These are phyloP conservation scores for Spergularia bocconei DNA, from an alignment of 148 eudicot species.

Conservation along the genomic window DNA sequence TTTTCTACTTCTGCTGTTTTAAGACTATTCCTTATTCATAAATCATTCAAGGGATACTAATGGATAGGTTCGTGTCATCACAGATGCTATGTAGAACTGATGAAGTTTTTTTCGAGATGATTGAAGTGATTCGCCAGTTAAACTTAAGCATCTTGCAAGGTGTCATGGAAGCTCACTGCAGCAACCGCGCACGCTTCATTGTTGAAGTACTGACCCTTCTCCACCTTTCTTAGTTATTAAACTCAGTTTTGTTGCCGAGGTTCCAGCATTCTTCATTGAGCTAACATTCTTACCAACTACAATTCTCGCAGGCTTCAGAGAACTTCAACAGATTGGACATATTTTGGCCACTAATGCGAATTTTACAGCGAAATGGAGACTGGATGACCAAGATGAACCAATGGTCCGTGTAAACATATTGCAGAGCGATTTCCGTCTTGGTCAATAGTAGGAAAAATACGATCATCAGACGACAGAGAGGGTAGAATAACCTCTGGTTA, in stretches of 20 bases:
- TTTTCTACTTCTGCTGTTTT: too few species aligned
- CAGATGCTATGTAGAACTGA: conserved; percentile 73
- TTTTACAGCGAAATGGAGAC: conserved; percentile 42
- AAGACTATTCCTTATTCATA: too few species aligned
- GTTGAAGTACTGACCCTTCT: conserved; percentile 53
- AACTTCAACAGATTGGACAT: conserved; percentile 69
- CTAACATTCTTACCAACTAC: neutral
- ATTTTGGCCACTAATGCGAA: conserved; percentile 84
- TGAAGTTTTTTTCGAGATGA: conserved; percentile 67
- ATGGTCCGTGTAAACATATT: conserved; percentile 7
- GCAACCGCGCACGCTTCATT: conserved; percentile 61
- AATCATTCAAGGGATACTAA: neutral
- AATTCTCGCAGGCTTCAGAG: conserved; percentile 44
- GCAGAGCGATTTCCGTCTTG: too few species aligned
- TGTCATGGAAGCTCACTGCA: conserved; percentile 44
- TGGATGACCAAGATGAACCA: conserved; percentile 26
- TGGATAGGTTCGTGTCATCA: neutral
- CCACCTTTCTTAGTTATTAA: neutral
- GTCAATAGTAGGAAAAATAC: neutral
- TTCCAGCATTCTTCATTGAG: neutral
- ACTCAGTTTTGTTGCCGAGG: neutral
- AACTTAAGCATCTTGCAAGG: conserved; percentile 67
- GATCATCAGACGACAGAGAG: neutral
- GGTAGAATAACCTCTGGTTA: neutral
- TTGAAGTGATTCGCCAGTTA: conserved; percentile 63